Evolutionary conservation across 176 grass and related monocot genomes (phyloP).

Genomic region (Ensete glaucum): DNA sequence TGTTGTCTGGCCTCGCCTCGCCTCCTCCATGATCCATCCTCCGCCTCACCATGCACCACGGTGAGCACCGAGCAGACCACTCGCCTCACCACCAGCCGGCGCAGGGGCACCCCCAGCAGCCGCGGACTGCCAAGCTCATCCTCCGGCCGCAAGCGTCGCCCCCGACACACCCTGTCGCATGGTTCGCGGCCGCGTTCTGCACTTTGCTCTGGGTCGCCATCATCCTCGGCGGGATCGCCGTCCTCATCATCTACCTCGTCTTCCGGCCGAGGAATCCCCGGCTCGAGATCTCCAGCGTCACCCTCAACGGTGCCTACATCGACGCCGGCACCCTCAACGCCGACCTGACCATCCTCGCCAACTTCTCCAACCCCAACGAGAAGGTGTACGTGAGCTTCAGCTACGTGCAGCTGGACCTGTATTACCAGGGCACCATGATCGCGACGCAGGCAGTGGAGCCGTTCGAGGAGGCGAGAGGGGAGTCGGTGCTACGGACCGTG

Average conservation of each 20-base stretch:
- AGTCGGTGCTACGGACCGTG: constrained; percentile 22
- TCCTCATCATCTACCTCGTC: constrained; percentile 63
- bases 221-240: constrained; percentile 38
- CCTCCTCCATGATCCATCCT: too few species aligned
- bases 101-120: background rate
- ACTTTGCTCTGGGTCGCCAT: constrained; percentile 57
- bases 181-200: constrained; percentile 22
- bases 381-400: constrained; percentile 40
- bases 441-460: constrained; percentile 42
- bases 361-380: constrained; percentile 61
- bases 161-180: background rate
- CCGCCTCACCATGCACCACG: too few species aligned
- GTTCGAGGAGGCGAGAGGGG: constrained; percentile 28
- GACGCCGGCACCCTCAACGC: constrained; percentile 51
- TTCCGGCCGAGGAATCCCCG: constrained; percentile 58
- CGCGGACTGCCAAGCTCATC: background rate
- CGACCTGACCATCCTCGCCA: constrained; percentile 53
- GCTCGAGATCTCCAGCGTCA: constrained; percentile 45
- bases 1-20: too few species aligned
- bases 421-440: constrained; percentile 41
- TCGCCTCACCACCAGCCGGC: too few species aligned
- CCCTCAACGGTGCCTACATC: constrained; percentile 64
- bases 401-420: constrained; percentile 80
- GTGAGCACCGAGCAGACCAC: too few species aligned
- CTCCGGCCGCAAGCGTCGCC: background rate